Evolutionary conservation across 495 filamentous ascomycete species (phyloP).

Genomic region (Penicillium pancosmium): DNA sequence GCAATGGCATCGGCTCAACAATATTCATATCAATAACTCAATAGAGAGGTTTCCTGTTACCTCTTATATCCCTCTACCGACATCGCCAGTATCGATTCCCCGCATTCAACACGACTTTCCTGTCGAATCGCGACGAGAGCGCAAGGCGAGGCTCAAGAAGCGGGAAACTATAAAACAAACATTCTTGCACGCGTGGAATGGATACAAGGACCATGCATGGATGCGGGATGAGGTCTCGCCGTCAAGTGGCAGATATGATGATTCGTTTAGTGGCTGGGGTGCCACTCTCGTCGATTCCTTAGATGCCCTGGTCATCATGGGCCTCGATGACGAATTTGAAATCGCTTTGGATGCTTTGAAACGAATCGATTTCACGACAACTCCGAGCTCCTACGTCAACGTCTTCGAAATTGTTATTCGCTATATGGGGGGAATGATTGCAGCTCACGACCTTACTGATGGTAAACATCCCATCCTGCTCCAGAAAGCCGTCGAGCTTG

Average conservation of each 20-base stretch:
- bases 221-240: conserved; percentile 76
- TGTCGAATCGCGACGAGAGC: conserved; percentile 39
- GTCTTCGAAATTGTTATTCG: conserved; percentile 90
- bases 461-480: conserved; percentile 69
- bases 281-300: conserved; percentile 63
- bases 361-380: conserved; percentile 57
- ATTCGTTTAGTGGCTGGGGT: conserved; percentile 65
- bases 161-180: conserved; percentile 64
- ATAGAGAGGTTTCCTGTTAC: conserved; percentile 52
- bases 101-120: conserved; percentile 56
- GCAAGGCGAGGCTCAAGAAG: conserved; percentile 44
- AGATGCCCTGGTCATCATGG: conserved; percentile 68
- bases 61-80: conserved; percentile 52
- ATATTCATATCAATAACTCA: conserved; percentile 48
- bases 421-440: conserved; percentile 82
- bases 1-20: conserved; percentile 4
- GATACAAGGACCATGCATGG: conserved; percentile 79
- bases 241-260: conserved; percentile 52
- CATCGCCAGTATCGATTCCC: conserved; percentile 46
- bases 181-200: conserved; percentile 73
- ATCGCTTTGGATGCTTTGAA: conserved; percentile 56
- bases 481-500: conserved; percentile 84
- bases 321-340: conserved; percentile 60
- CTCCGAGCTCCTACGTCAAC: conserved; percentile 59
- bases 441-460: conserved; percentile 78